These are phyloP conservation scores for Thermomucor indicae-seudaticae DNA, from an alignment of 371 early-diverging fungal species.

Conservation along the genomic window DNA sequence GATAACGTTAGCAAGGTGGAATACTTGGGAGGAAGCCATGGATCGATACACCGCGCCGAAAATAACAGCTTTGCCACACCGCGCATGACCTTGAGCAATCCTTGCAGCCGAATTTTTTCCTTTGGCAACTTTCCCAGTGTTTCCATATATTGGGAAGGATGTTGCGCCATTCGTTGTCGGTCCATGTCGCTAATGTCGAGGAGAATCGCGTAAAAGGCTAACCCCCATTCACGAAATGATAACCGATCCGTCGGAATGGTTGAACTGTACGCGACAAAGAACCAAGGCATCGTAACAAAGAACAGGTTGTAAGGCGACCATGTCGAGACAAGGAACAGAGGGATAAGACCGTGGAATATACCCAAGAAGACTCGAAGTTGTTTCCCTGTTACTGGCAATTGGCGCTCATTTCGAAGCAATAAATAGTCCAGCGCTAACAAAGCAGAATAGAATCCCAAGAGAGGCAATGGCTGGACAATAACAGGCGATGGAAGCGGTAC, in stretches of 20 bases:
- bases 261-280: conserved; percentile 22
- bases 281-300: conserved; percentile 32
- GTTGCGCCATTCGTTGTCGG: background rate
- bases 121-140: background rate
- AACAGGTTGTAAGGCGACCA: conserved; percentile 11
- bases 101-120: background rate
- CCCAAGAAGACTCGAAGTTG: background rate
- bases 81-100: conserved; percentile 10
- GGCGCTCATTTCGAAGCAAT: background rate
- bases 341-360: background rate
- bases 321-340: background rate
- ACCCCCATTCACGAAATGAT: conserved; percentile 8
- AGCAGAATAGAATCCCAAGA: background rate
- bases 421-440: background rate
- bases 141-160: background rate
- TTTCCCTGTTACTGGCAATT: background rate
- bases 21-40: conserved; percentile 12
- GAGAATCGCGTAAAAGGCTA: conserved; percentile 13
- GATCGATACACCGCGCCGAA: conserved; percentile 12
- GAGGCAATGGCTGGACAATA: background rate
- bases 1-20: conserved; percentile 10
- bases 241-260: conserved; percentile 15
- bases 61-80: conserved; percentile 16
- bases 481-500: background rate
- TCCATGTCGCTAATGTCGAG: conserved; percentile 8